These are phyloP conservation scores for Exophiala dermatitidis DNA, from an alignment of 2,329 filamentous ascomycete species.

Conservation along the genomic window DNA sequence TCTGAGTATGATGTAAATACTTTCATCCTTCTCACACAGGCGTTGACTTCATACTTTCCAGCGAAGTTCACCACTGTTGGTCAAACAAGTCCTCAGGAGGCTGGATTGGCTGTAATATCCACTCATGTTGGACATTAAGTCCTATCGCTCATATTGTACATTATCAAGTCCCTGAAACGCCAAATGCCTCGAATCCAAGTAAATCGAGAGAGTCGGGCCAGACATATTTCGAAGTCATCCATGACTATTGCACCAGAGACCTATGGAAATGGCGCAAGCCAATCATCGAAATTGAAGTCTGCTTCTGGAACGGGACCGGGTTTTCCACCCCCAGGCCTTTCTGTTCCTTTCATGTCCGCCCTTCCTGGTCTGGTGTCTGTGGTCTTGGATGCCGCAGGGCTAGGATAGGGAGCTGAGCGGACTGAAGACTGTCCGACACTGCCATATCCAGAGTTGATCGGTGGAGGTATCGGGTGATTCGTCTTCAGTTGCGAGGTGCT, in stretches of 20 bases:
- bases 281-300: slow-evolving; percentile 16
- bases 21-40: too few relatives aligned
- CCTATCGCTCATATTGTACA: not conserved
- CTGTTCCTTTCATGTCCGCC: slow-evolving; percentile 12
- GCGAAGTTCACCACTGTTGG: too few relatives aligned
- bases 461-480: slow-evolving; percentile 17
- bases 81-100: too few relatives aligned
- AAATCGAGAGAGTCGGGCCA: slow-evolving; percentile 2
- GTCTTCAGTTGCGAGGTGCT: slow-evolving; percentile 8
- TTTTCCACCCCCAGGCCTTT: not conserved
- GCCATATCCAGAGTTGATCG: slow-evolving; percentile 22
- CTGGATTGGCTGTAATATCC: too few relatives aligned
- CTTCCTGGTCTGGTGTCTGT: slow-evolving; percentile 1
- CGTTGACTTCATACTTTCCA: too few relatives aligned
- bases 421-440: slow-evolving; percentile 12
- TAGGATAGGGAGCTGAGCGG: not conserved
- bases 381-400: not conserved
- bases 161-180: not conserved
- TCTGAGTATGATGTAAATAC: too few relatives aligned
- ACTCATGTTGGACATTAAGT: not conserved
- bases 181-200: slow-evolving; percentile 6
- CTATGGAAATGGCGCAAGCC: slow-evolving; percentile 14
- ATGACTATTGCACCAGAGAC: slow-evolving; percentile 11
- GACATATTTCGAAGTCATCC: slow-evolving; percentile 15
- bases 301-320: slow-evolving; percentile 14